Conservation (phyloP, 2,329 filamentous ascomycete species). For the Trichoderma semiorbis region DNA sequence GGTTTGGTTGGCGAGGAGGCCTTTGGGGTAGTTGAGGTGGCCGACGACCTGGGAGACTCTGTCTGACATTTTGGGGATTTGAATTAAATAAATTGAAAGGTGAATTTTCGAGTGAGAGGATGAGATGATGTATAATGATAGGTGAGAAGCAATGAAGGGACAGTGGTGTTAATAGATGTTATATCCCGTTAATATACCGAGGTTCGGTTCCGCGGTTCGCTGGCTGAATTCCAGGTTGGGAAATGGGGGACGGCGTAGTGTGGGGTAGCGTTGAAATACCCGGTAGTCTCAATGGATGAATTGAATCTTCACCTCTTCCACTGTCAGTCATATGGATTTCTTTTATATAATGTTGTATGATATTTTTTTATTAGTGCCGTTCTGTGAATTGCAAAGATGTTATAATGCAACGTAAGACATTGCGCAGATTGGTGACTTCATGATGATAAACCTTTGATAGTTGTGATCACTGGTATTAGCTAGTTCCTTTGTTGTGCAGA, state of each 20-base stretch:
- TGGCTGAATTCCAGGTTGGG: not conserved
- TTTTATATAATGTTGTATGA: not conserved
- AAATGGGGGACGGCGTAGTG: conserved; percentile 17
- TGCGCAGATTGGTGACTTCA: not conserved
- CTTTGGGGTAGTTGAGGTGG: conserved; percentile 79
- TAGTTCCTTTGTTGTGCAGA: not conserved
- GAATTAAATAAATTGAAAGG: not conserved
- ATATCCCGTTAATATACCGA: conserved; percentile 23
- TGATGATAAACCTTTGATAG: not conserved
- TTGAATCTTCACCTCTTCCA: not conserved
- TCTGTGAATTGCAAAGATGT: not conserved
- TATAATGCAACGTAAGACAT: not conserved
- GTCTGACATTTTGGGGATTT: conserved; percentile 42
- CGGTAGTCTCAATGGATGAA: not conserved
- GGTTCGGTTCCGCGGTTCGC: conserved; percentile 24
- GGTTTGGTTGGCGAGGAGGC: conserved; percentile 73
- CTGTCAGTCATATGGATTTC: not conserved
- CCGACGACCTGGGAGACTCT: conserved; percentile 68
- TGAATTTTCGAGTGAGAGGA: not conserved
- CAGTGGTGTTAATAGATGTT: not conserved
- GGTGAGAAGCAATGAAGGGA: not conserved
- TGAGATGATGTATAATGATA: not conserved
- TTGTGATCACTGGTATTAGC: not conserved
- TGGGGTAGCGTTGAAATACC: conserved; percentile 24
- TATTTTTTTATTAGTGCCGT: not conserved